Evolutionary conservation across 495 filamentous ascomycete genomes (phyloP), one percentile per base, ranked within the genome.

Genomic region (Podospora bellae-mahoneyi): DNA sequence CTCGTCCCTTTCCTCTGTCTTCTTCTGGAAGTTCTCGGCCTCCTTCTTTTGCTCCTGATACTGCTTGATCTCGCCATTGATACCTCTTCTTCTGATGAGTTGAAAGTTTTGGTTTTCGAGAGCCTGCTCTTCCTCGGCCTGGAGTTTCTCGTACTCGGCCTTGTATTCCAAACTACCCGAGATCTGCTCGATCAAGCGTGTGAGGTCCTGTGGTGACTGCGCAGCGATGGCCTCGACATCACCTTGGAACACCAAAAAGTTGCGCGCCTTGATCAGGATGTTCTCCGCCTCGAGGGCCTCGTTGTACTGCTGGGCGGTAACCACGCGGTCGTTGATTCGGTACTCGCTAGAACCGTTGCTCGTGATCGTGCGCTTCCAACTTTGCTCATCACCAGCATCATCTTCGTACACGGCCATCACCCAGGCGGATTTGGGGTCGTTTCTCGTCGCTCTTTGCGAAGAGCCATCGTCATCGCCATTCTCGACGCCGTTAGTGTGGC

Each of bases 361-460:
- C 18, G 95, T 97, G 75, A 99, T 98, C 64, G 88, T 88, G 59
- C 95, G 91, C 79, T 96, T 97, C 95, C 95, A 99, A 73, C 89
- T 86, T 71, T 97, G 93, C 78, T 96, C 92, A 68, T 98, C 94
- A 44, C 94, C 94, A 2, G 93, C 93, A 78, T 98, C 95, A 71
- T 99, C 95, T 76, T 97, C 94, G 79, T 97, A 99, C 44, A 98
- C 93, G 7, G 95, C 95, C 93, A 96, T 97, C 3, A 99, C 95
- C 94, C 94, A 99, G 4, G 95, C 95, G 6, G 89, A 93, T 72
- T 91, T 92, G 0, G 95, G 96, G 70, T 98, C 94, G 70, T 87
- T 85, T 55, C 87, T 82, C 6, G 76, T 78, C 26, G 80, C 78
- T 48, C 82, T 82, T 39, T 84, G 82, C 60, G 88, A 85, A 27